phyloP scores from a whole-genome alignment of 2,329 filamentous ascomycete species.

The Sporothrix pallida region DNA sequence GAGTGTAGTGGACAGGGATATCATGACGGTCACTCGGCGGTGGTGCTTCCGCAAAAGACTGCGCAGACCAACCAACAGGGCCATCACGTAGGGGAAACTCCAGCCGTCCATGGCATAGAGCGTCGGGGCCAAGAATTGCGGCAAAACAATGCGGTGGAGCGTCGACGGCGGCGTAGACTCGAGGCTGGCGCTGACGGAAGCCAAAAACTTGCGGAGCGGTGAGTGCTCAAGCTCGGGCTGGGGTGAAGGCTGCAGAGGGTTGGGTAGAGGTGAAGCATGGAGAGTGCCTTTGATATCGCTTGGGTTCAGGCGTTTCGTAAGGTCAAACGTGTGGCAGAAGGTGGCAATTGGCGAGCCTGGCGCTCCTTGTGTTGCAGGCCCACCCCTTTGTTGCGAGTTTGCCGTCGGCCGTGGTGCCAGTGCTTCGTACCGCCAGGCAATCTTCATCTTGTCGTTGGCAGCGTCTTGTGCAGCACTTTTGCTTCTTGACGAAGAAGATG shows the following conservation, averaged over 20 bases:
- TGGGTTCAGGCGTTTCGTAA: constrained; percentile 66
- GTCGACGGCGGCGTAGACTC: constrained; percentile 61
- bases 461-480: constrained; percentile 47
- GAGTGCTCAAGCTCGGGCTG: constrained; percentile 46
- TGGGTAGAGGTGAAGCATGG: constrained; percentile 57
- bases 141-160: constrained; percentile 84
- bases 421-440: constrained; percentile 95
- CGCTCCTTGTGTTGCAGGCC: not conserved
- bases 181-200: constrained; percentile 61
- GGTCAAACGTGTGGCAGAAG: constrained; percentile 77
- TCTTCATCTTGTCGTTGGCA: constrained; percentile 85
- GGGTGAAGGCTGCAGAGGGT: constrained; percentile 45
- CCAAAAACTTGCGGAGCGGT: constrained; percentile 69
- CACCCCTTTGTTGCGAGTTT: not conserved
- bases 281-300: constrained; percentile 58
- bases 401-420: constrained; percentile 52
- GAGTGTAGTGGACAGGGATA: constrained; percentile 80
- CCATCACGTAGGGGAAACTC: constrained; percentile 74
- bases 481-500: constrained; percentile 47
- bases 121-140: constrained; percentile 83
- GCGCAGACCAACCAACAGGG: constrained; percentile 80
- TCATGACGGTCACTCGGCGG: constrained; percentile 69
- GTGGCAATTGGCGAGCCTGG: constrained; percentile 12
- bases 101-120: constrained; percentile 74
- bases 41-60: constrained; percentile 73